Evolutionary conservation across 129 eudicot species (phyloP).

Genomic region (Flaveria robusta): DNA sequence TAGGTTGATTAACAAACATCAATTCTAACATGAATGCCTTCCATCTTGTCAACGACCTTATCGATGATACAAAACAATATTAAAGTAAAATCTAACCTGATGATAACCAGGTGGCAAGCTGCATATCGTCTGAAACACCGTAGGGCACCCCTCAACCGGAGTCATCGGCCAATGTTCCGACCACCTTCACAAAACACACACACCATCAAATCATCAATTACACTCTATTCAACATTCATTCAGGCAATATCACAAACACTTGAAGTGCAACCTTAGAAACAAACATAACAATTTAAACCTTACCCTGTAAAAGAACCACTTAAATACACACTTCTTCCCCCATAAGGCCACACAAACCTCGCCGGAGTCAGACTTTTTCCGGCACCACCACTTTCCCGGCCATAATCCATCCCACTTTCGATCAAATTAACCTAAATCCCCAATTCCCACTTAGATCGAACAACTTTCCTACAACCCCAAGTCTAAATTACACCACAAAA

Average conservation of each 20-base stretch:
- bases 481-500: slow-evolving; percentile 18
- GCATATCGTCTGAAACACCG: slow-evolving; percentile 80
- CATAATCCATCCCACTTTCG: slow-evolving; percentile 52
- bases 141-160: slow-evolving; percentile 90
- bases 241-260: slow-evolving; percentile 27
- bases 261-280: not conserved
- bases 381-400: slow-evolving; percentile 49
- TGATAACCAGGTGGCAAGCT: slow-evolving; percentile 91
- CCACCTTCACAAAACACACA: slow-evolving; percentile 61
- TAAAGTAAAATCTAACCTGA: slow-evolving; percentile 56
- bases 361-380: slow-evolving; percentile 61
- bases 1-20: not conserved
- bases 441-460: slow-evolving; percentile 26
- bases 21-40: not conserved
- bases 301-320: slow-evolving; percentile 91
- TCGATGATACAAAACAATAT: not conserved
- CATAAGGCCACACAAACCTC: slow-evolving; percentile 92
- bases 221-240: not conserved
- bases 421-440: slow-evolving; percentile 19
- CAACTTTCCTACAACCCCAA: slow-evolving; percentile 10
- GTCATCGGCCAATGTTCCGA: slow-evolving; percentile 81
- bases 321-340: slow-evolving; percentile 80
- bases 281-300: slow-evolving; percentile 22
- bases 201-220: not conserved
- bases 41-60: not conserved